Base-by-base conservation (phyloP, 148 eudicot species). In the Rhododendron ovatum region DNA sequence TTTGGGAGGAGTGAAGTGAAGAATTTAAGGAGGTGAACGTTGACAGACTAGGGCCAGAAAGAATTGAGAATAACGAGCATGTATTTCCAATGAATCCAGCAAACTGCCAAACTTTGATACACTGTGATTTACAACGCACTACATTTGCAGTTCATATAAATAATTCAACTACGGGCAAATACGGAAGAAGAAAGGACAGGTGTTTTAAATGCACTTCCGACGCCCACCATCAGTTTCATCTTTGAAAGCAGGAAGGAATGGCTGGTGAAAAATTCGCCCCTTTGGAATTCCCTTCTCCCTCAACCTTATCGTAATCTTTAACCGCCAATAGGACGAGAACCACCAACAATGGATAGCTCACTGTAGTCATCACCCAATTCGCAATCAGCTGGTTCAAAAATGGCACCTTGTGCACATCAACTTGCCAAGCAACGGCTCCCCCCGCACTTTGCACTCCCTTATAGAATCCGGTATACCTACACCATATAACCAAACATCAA, bases 361-460 rank as follows among this genome's bases (percentile, higher is more conserved):
- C 80, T 13, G 98, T 92, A 37, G 95, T 92, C 73, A 97, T 85
- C 24, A 77, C 90, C 99, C 99, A 97, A 83, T 93, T 97, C 13
- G 90, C 86, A 73, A 93, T 89, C 78, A 97, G 82, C 86, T 97
- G 92, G 78, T 88, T 88, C 78, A 94, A 41, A 83, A 89, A 94
- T 10, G 98, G 90, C 50, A 92, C 95, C 12, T 89, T 89, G 82
- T 94, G 95, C 17, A 90, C 88, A 89, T 97, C 99, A 35, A 97
- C 78, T 89, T 97, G 99, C 99, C 98, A 97, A 37, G 99, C 95
- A 71, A 95, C 91, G 30, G 98, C 99, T 8, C 94, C 98, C 55
- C 99, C 99, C 7, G 98, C 98, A 87, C 99, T 97, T 83, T 97
- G 99, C 47, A 97, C 92, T 74, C 99, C 99, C 91, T 97, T 97